Base-by-base conservation (phyloP, 179 eudicot species). In the Beta corolliflora region DNA sequence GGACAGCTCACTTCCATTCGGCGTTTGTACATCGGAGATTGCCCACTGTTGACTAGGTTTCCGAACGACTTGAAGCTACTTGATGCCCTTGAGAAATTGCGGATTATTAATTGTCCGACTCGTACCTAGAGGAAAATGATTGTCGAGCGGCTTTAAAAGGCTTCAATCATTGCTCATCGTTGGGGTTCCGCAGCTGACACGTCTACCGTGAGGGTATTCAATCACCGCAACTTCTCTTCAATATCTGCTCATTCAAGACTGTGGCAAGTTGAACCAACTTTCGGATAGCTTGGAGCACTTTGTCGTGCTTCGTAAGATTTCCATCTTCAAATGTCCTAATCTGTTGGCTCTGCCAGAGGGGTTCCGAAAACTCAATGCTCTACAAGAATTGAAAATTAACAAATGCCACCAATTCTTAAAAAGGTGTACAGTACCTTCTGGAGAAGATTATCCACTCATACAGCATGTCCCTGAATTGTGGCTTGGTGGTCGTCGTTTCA, bases 21-120 rank as follows among this genome's bases (percentile, higher is more conserved):
- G 29, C 29, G 29, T 25, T 25, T 25, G 29, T 25, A 69, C 23
- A 83, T 90, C 18, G n/a, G 36, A 45, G 71, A 72, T 9, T 90
- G 91, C 78, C 84, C 83, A 0, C 71, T 29, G 12, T 7, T 84
- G 70, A 50, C 77, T 18, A 19, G 50, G 9, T 71, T 84, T 50
- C 84, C 84, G 3, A 69, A 73, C 25, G 41, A 63, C 67, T 65
- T 73, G 18, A 66, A 25, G 61, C 2, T 18, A 6, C 59, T 84
- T 16, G 54, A 19, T 6, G 3, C 18, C 46, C 87, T 84, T 36
- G 52, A 78, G 36, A 14, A 1, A 4, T 44, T 84, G 31, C 19
- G 1, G 2, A 66, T 84, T 11, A 2, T 5, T 0, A 29, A 81
- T 41, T 84, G 87, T 61, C n/a, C 21, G 31, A 29, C 11, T 54